Conservation (phyloP, 306 rosid species). For the Pueraria montana region DNA sequence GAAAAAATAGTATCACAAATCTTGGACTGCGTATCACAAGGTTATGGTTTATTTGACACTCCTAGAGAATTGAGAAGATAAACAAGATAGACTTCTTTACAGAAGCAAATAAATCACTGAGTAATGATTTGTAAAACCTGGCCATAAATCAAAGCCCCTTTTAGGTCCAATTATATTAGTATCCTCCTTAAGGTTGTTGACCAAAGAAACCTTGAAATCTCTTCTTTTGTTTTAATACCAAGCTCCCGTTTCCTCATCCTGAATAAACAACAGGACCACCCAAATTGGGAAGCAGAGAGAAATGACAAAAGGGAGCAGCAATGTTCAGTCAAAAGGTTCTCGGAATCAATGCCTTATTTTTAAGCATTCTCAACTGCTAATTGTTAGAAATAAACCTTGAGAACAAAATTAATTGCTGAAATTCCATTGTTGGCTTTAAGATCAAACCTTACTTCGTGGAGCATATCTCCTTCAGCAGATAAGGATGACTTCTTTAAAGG, state of each 20-base stretch:
- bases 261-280: constrained; percentile 43
- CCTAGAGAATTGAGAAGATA: constrained; percentile 11
- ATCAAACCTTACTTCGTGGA: constrained; percentile 79
- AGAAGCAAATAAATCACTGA: constrained; percentile 34
- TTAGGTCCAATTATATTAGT: constrained; percentile 56
- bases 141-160: constrained; percentile 56
- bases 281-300: constrained; percentile 12
- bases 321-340: constrained; percentile 37
- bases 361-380: constrained; percentile 36
- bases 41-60: constrained; percentile 4
- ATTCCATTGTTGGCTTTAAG: constrained; percentile 56
- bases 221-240: constrained; percentile 80
- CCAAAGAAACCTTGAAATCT: constrained; percentile 81
- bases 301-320: neutral
- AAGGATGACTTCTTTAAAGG: constrained; percentile 65
- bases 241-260: constrained; percentile 88
- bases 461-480: constrained; percentile 56
- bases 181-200: constrained; percentile 48
- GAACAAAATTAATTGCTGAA: constrained; percentile 78
- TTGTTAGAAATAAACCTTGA: constrained; percentile 70
- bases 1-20: constrained; percentile 41
- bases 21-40: no score
- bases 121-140: constrained; percentile 66
- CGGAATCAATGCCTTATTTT: constrained; percentile 20
- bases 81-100: constrained; percentile 22